Evolutionary conservation across 371 early-diverging fungal genomes (phyloP).

Genomic region (Synchytrium microbalum): DNA sequence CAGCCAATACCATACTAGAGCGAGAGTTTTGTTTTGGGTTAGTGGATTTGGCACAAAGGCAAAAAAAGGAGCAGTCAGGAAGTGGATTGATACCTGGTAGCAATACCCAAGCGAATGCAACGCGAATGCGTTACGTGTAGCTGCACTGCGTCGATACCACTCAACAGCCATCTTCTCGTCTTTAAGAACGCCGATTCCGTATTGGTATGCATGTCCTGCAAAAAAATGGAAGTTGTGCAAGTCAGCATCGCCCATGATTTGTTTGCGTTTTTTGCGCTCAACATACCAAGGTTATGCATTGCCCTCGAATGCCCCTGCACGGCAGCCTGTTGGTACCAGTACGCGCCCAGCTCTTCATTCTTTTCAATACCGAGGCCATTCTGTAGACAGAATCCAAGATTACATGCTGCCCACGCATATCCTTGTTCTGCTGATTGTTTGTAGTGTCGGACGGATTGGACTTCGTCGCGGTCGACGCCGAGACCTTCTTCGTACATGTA

Average conservation of each 20-base stretch:
- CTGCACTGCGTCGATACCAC: constrained; percentile 56
- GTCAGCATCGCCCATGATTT: too few species aligned
- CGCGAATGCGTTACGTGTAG: constrained; percentile 53
- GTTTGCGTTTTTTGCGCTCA: too few species aligned
- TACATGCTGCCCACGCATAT: constrained; percentile 70
- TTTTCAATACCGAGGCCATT: constrained; percentile 70
- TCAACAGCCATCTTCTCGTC: constrained; percentile 47
- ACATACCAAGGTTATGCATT: too few species aligned
- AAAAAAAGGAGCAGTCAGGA: too few species aligned
- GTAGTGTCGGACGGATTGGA: constrained; percentile 62
- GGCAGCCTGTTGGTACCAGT: constrained; percentile 57
- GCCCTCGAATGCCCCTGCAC: constrained; percentile 47
- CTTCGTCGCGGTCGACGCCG: constrained; percentile 49
- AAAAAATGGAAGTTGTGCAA: too few species aligned
- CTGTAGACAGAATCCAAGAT: constrained; percentile 81
- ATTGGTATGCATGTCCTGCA: constrained; percentile 76
- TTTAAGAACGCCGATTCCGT: constrained; percentile 58
- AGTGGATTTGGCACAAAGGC: too few species aligned
- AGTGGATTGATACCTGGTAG: too few species aligned
- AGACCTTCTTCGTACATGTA: constrained; percentile 72
- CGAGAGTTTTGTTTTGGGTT: too few species aligned
- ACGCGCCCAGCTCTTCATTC: constrained; percentile 53
- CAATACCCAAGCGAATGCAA: constrained; percentile 81
- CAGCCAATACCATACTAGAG: constrained; percentile 64
- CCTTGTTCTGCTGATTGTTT: constrained; percentile 55